Base-by-base conservation (phyloP, 768 basidiomycete genomes). In the Antrodiella citrinella region DNA sequence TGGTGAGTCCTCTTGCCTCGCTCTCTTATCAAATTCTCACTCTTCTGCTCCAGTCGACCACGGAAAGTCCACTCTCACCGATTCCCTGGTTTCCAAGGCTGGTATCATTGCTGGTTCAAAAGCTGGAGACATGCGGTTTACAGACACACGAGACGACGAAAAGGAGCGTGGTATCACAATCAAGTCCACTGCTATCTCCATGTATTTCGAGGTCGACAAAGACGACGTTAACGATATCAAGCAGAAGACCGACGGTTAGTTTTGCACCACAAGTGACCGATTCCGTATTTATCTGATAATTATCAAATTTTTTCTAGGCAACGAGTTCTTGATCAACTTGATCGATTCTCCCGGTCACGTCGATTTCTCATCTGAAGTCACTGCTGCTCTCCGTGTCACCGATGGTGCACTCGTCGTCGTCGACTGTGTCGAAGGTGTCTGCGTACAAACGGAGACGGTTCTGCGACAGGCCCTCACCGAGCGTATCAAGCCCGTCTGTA, bases 261-360 rank as follows among this genome's bases (percentile, higher is more conserved):
- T 43, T n/a, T 22, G 41, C 41, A 11, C 47, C 46, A 43, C 26
- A 51, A 25, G 22, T 50, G n/a, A n/a, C n/a, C n/a, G n/a, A n/a
- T n/a, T n/a, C n/a, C n/a, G n/a, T 52, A 30, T 49, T 38, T 54
- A 47, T 51, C 21, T 40, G 51, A 35, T 26, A 26, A 48, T 54
- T 56, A 45, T 20, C 43, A 30, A 26, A n/a, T 48, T 35, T 42
- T 43, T 41, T 20, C 22, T 52, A 84, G 92, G 93, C 57, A 77
- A 82, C 66, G 91, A 97, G 69, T 99, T 99, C 81, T 81, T 99
- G 80, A 97, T 99, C 79, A 99, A 99, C 75, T 74, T 99, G 74
- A 98, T 99, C 76, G 96, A 99, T 69, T 97, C 94, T 5, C 96
- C 96, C 48, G 96, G 96, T 62, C 96, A 99, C 82, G 96, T 99